These are phyloP conservation scores for Apiotrichum veenhuisii DNA, from an alignment of 1,284 basidiomycete genomes.

Conservation along the genomic window DNA sequence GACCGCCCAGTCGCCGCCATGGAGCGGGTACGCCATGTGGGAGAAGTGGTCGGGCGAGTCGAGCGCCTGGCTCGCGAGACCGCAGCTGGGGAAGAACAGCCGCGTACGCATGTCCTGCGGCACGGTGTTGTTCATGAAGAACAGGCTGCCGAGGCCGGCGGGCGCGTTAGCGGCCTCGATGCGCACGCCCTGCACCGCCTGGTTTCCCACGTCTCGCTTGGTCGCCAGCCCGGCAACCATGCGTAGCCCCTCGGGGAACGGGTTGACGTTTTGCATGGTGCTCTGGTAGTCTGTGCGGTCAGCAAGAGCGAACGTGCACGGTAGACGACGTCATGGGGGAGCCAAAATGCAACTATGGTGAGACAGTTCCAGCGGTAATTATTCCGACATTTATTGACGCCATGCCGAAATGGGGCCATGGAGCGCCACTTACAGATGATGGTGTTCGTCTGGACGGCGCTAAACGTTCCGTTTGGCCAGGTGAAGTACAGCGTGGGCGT, in stretches of 20 bases:
- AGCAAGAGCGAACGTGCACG: too few species aligned
- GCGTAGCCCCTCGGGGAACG: constrained; percentile 1
- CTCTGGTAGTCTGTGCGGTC: not conserved
- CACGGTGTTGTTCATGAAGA: not conserved
- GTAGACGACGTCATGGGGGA: too few species aligned
- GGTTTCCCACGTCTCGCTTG: not conserved
- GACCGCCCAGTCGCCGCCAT: constrained; percentile 18
- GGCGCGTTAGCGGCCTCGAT: not conserved
- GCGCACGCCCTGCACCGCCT: not conserved
- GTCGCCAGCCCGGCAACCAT: constrained; percentile 46
- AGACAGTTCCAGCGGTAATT: too few species aligned
- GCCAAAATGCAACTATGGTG: too few species aligned
- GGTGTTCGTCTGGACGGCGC: constrained; percentile 12
- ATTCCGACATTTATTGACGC: too few species aligned
- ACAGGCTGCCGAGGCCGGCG: not conserved
- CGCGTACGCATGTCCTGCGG: not conserved
- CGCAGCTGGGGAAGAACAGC: constrained; percentile 38
- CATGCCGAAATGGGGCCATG: too few species aligned
- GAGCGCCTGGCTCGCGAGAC: constrained; percentile 32
- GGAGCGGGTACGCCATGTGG: constrained; percentile 48
- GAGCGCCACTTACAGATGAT: not conserved
- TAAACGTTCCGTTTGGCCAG: constrained; percentile 25
- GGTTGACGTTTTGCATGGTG: not conserved
- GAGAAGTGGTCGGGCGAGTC: constrained; percentile 50
- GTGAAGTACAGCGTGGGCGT: constrained; percentile 23